Conservation (phyloP, 1,139 yeast genomes). For the Hansenula lynferdii region DNA sequence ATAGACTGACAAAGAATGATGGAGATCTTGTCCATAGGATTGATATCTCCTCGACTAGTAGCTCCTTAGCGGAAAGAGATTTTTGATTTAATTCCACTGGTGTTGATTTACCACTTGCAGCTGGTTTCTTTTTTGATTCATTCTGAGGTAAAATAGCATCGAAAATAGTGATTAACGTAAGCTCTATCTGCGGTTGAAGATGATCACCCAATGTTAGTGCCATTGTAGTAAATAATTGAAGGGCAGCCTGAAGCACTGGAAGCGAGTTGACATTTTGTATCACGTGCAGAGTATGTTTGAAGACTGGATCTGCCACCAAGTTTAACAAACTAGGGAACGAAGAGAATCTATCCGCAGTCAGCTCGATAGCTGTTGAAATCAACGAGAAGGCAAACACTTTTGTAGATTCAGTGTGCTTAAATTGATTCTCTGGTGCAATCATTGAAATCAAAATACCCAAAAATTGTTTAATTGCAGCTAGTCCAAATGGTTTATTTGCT, state of each 20-base stretch:
- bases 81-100: conserved; percentile 22
- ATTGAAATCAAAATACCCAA: conserved; percentile 77
- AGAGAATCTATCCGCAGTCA: conserved; percentile 66
- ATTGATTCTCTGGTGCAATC: conserved; percentile 76
- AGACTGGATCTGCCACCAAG: conserved; percentile 71
- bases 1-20: conserved; percentile 67
- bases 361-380: conserved; percentile 76
- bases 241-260: conserved; percentile 65
- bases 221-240: conserved; percentile 70
- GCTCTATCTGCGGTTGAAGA: conserved; percentile 63
- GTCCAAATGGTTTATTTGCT: conserved; percentile 26
- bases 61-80: conserved; percentile 60
- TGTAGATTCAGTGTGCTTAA: conserved; percentile 83
- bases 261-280: conserved; percentile 67
- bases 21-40: conserved; percentile 84
- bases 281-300: conserved; percentile 77
- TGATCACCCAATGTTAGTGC: conserved; percentile 53
- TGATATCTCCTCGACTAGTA: conserved; percentile 79
- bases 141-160: conserved; percentile 44
- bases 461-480: conserved; percentile 33
- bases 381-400: conserved; percentile 78
- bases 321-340: conserved; percentile 62
- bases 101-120: conserved; percentile 16
- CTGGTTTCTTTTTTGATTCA: conserved; percentile 13
- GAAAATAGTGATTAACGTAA: conserved; percentile 56